These are phyloP conservation scores for Miscanthus lutarioriparius DNA, from an alignment of 176 grass and related monocot species.

Conservation along the genomic window DNA sequence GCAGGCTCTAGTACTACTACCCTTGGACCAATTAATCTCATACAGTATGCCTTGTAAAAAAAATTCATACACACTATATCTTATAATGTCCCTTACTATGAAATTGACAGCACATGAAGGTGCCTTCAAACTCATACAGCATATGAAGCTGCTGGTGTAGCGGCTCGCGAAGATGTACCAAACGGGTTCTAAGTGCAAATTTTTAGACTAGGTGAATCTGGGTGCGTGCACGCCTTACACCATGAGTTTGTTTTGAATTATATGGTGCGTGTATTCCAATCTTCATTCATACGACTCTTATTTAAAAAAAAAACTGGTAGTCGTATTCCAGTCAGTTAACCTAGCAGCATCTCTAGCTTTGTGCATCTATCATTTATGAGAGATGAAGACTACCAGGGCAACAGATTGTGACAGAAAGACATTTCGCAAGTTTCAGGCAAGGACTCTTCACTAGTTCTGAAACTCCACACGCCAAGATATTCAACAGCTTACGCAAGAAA, in stretches of 20 bases:
- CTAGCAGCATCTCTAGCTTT: conserved; percentile 1
- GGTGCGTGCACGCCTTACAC: not conserved
- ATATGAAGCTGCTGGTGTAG: too few species aligned
- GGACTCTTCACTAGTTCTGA: not conserved
- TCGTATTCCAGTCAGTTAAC: conserved; percentile 22
- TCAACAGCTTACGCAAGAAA: not conserved
- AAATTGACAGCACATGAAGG: not conserved
- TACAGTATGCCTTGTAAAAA: not conserved
- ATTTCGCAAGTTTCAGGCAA: not conserved
- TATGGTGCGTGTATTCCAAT: not conserved
- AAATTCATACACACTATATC: too few species aligned
- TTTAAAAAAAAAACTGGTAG: not conserved
- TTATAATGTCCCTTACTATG: too few species aligned
- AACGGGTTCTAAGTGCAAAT: not conserved
- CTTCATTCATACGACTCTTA: not conserved
- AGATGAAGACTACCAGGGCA: not conserved
- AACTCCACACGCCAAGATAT: not conserved
- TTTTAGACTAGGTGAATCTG: not conserved
- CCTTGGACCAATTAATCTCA: not conserved
- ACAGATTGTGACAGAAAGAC: conserved; percentile 13
- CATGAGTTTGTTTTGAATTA: not conserved
- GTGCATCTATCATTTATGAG: not conserved
- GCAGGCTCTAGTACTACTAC: not conserved
- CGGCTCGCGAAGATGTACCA: not conserved
- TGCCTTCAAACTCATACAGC: not conserved